These are phyloP conservation scores for Strobilomyces confusus DNA, from an alignment of 768 basidiomycete genomes.

Conservation along the genomic window DNA sequence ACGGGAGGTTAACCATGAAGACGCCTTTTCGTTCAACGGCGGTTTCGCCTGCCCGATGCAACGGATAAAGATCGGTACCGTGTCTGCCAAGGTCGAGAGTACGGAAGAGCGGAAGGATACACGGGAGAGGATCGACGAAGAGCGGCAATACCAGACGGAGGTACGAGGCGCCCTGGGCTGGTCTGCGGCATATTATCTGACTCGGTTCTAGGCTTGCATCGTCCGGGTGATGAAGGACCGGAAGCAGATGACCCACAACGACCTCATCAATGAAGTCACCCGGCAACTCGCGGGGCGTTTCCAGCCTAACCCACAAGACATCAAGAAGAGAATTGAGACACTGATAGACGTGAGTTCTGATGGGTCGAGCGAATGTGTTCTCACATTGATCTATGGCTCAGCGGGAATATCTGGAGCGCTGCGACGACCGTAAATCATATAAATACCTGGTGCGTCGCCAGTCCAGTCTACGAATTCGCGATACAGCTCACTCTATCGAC, in stretches of 20 bases:
- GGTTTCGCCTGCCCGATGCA: constrained; percentile 78
- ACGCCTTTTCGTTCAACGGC: constrained; percentile 87
- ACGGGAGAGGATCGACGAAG: constrained; percentile 85
- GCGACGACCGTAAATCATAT: constrained; percentile 84
- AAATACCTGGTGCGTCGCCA: constrained; percentile 56
- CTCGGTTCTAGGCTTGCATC: constrained; percentile 78
- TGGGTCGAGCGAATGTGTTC: neutral
- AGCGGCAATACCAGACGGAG: constrained; percentile 85
- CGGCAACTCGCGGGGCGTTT: constrained; percentile 82
- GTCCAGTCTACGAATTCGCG: neutral
- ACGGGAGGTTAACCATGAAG: constrained; percentile 70
- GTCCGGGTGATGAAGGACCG: constrained; percentile 97
- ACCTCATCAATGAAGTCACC: constrained; percentile 87
- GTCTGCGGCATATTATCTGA: constrained; percentile 1
- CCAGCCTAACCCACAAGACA: constrained; percentile 75
- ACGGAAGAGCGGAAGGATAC: constrained; percentile 89
- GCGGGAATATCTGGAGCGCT: constrained; percentile 93
- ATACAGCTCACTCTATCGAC: constrained; percentile 2
- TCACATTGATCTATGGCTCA: constrained; percentile 28
- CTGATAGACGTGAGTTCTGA: constrained; percentile 75
- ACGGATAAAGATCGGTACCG: constrained; percentile 89
- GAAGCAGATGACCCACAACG: constrained; percentile 84
- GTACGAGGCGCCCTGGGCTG: constrained; percentile 37
- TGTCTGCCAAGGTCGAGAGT: constrained; percentile 85
- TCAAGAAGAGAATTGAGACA: constrained; percentile 92